Percentiles rank a stretch among this genome's conserved stretches.
phyloP scores from a whole-genome alignment of 371 early-diverging fungal genomes.

The Apophysomyces sp. region DNA sequence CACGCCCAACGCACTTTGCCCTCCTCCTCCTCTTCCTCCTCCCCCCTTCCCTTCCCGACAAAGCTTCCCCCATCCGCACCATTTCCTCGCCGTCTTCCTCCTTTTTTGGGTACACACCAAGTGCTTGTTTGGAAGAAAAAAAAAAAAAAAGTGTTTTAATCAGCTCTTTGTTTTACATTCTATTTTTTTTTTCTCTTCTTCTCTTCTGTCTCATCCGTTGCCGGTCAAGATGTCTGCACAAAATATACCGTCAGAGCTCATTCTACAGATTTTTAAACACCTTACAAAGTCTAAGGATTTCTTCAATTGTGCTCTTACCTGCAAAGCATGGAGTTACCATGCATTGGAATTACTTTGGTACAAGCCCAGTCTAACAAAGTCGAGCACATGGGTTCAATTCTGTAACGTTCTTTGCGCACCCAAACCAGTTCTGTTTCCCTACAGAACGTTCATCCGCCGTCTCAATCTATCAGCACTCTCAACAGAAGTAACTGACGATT shows the following conservation, averaged over 20 bases:
- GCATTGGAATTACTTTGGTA: constrained; percentile 53
- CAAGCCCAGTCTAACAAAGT: constrained; percentile 40
- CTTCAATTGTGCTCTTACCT: constrained; percentile 39
- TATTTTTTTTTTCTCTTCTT: constrained; percentile 7
- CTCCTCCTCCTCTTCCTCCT: constrained; percentile 8
- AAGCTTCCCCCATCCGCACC: neutral
- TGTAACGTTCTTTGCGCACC: constrained; percentile 20
- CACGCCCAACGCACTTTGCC: neutral
- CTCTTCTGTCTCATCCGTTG: neutral
- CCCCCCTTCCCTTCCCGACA: neutral
- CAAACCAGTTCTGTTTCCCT: constrained; percentile 35
- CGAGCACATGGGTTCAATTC: constrained; percentile 27
- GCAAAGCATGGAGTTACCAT: constrained; percentile 47
- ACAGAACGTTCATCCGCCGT: constrained; percentile 55
- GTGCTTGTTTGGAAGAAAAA: neutral
- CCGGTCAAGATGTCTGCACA: constrained; percentile 20
- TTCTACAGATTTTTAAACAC: constrained; percentile 47
- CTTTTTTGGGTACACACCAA: constrained; percentile 12
- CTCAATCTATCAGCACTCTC: constrained; percentile 60
- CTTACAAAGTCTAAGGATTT: constrained; percentile 37
- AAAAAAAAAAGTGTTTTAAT: constrained; percentile 5
- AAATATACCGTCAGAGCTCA: constrained; percentile 43
- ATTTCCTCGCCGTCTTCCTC: constrained; percentile 7
- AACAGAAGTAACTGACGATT: constrained; percentile 39
- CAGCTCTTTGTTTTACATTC: constrained; percentile 1